Evolutionary conservation across 2,329 filamentous ascomycete species (phyloP), one percentile per base, ranked within the genome.

Genomic region (Monilinia fructicola): DNA sequence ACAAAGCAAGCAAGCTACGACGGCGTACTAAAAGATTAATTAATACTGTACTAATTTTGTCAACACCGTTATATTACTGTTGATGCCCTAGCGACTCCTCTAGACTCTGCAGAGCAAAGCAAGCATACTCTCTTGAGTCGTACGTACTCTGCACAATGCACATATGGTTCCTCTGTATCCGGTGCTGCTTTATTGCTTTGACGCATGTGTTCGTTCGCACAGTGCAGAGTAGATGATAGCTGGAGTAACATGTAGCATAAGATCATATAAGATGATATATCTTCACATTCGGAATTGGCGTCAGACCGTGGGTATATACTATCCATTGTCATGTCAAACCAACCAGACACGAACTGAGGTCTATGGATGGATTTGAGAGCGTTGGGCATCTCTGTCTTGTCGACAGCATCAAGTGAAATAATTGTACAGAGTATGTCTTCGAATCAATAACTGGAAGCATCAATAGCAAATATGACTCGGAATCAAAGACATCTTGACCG

Each of bases 81-180:
- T 50, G 14, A 65, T 50, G 54, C 44, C 62, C 53, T 59, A 65
- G 52, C 62, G 52, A 54, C 50, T 23, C 21, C 42, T 38, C 35
- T 58, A 35, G 31, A n/a, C n/a, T n/a, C n/a, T n/a, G n/a, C n/a
- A n/a, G n/a, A n/a, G n/a, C n/a, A n/a, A n/a, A n/a, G n/a, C n/a
- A n/a, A 35, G 31, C 5, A 35, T 35, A 6, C 40, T 44, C 18
- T 18, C 18, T 50, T 38, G 42, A 56, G 44, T 59, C 53, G n/a
- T 26, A 9, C n/a, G n/a, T n/a, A n/a, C n/a, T n/a, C n/a, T n/a
- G n/a, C n/a, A n/a, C n/a, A n/a, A n/a, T n/a, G n/a, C n/a, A n/a
- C 62, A 58, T 35, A 54, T 63, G 35, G 50, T 23, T 44, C 35
- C 12, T 46, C 12, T 35, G 42, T 35, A 31, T 44, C 6, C 31